These are phyloP conservation scores for Talaromyces piceae DNA, from an alignment of 2,329 filamentous ascomycete species.

Conservation along the genomic window DNA sequence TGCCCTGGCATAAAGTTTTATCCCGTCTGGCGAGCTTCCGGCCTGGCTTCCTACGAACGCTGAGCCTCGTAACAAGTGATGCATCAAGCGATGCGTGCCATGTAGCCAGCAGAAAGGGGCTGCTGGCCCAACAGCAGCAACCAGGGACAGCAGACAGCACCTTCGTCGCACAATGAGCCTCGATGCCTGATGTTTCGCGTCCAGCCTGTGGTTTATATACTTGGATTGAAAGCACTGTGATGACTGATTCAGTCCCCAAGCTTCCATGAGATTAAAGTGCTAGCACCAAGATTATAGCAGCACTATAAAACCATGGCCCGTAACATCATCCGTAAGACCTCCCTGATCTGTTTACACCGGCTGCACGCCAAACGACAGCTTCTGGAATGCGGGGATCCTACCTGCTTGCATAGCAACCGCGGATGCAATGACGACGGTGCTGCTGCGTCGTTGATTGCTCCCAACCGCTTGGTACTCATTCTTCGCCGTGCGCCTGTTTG, in stretches of 20 bases:
- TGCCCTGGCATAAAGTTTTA: too few relatives aligned
- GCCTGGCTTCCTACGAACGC: not conserved
- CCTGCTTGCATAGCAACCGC: slow-evolving; percentile 12
- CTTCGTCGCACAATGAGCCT: not conserved
- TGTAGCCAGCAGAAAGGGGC: not conserved
- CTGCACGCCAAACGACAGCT: slow-evolving; percentile 1
- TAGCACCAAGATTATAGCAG: too few relatives aligned
- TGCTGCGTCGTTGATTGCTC: not conserved
- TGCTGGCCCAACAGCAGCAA: not conserved
- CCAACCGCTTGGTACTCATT: slow-evolving; percentile 7
- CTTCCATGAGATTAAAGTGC: too few relatives aligned
- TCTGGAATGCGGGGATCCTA: slow-evolving; percentile 13
- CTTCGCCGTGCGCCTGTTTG: slow-evolving; percentile 8
- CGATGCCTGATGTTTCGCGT: not conserved
- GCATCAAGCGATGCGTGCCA: not conserved
- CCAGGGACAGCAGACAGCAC: not conserved
- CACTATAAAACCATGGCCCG: too few relatives aligned
- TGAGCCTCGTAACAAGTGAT: not conserved
- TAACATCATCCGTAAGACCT: not conserved
- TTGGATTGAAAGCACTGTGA: not conserved
- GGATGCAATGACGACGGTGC: slow-evolving; percentile 7
- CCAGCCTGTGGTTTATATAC: not conserved
- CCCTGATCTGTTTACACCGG: not conserved
- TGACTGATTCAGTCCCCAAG: too few relatives aligned
- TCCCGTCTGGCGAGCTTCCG: not conserved